Evolutionary conservation across 306 rosid species (phyloP).

Genomic region (Dicorynia guianensis): DNA sequence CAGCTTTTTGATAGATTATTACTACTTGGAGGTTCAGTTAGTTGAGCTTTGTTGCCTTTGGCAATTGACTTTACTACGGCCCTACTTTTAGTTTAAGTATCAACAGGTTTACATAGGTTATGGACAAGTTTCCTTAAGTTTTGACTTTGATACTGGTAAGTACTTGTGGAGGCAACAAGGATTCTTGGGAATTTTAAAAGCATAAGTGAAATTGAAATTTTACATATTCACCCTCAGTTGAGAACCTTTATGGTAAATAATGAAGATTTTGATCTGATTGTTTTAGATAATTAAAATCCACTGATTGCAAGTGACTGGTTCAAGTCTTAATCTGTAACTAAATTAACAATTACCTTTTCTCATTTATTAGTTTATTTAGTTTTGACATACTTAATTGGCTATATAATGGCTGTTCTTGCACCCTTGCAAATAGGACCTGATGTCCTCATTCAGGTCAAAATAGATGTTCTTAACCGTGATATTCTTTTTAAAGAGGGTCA

Average conservation of each 20-base stretch:
- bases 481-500: slow-evolving; percentile 6
- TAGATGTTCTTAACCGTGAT: slow-evolving; percentile 18
- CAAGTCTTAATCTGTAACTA: not conserved
- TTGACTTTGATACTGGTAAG: slow-evolving; percentile 8
- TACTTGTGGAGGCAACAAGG: not conserved
- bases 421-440: slow-evolving; percentile 13
- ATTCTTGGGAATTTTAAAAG: slow-evolving; percentile 18
- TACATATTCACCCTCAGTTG: not conserved
- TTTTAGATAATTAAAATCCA: slow-evolving; percentile 18
- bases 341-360: slow-evolving; percentile 21
- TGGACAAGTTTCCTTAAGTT: slow-evolving; percentile 1
- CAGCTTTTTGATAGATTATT: too few species aligned
- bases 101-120: not conserved
- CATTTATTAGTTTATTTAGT: not conserved
- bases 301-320: slow-evolving; percentile 12
- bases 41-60: not conserved
- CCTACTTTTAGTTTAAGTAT: not conserved
- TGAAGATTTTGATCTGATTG: slow-evolving; percentile 11
- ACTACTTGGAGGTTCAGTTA: slow-evolving; percentile 1
- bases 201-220: not conserved
- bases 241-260: not conserved
- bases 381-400: slow-evolving; percentile 20
- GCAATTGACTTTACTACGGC: not conserved
- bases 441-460: slow-evolving; percentile 4
- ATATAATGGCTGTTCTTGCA: slow-evolving; percentile 1